Evolutionary conservation across 345 rosid genomes (phyloP), one percentile per base, ranked within the genome.

Genomic region (Toxicodendron radicans): DNA sequence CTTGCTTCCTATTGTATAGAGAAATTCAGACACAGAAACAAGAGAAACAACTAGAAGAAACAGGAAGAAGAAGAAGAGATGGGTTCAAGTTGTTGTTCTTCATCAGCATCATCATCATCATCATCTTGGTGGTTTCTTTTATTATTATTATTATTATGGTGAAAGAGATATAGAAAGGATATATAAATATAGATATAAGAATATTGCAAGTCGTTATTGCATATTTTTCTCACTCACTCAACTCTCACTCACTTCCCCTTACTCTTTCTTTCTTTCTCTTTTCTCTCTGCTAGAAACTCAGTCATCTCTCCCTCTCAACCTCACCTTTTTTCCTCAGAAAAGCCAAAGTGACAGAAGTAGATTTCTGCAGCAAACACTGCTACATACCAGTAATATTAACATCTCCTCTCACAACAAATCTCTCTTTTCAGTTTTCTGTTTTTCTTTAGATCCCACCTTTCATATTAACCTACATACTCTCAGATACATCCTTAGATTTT

Each of bases 281-380:
- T 32, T 56, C 30, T 58, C 58, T 23, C 53, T 38, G 30, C 62
- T 68, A 67, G 23, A 54, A 66, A 49, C 71, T 70, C 58, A 71
- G 79, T 71, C 68, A 71, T 75, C 78, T 74, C 79, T 68, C 76
- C 74, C 69, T 80, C 80, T 75, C 80, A 65, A 27, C 41, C 81
- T 75, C 20, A 57, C 23, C 65, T 41, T 73, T 53, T 24, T 63
- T 27, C 24, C 14, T 53, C 20, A 56, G 32, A 73, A 84, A 79
- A 76, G 76, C 90, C 87, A 80, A 83, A 79, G 82, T 70, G 84
- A 82, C 87, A 85, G 88, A 70, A 48, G 70, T 69, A 78, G 74
- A 62, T 68, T 72, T 74, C 53, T 23, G 64, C 76, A 66, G 18
- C 61, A 68, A 38, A 38, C 43, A 38, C 43, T 38, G 43, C 43